Percentiles rank a stretch among this genome's conserved stretches.
These are phyloP conservation scores for Clavariopsis aquatica DNA, from an alignment of 495 filamentous ascomycete species.

Conservation along the genomic window DNA sequence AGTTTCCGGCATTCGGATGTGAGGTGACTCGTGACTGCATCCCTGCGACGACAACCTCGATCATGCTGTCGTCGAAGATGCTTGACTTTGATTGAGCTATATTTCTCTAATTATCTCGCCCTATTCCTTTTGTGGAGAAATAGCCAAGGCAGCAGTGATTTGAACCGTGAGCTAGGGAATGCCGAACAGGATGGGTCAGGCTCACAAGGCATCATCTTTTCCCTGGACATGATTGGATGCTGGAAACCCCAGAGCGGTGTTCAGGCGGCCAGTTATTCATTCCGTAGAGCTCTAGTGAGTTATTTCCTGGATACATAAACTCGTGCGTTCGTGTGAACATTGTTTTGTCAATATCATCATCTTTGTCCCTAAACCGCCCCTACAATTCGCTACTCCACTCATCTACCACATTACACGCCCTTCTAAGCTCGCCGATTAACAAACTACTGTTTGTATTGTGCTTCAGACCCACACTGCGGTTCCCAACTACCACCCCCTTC, in stretches of 20 bases:
- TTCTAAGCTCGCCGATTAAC: no score
- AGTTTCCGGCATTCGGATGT: neutral
- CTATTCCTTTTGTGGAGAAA: neutral
- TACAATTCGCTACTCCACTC: no score
- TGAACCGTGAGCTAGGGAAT: no score
- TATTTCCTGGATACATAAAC: no score
- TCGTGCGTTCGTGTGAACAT: no score
- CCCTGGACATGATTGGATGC: neutral
- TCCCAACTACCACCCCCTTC: neutral
- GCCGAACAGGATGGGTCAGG: neutral
- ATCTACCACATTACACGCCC: no score
- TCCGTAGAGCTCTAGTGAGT: no score
- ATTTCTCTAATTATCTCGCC: neutral
- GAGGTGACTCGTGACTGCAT: neutral
- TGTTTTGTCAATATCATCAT: no score
- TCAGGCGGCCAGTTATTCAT: no score
- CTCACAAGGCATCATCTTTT: constrained; percentile 10
- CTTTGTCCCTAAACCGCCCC: no score
- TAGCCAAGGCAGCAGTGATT: neutral
- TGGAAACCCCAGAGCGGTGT: no score
- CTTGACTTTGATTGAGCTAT: neutral
- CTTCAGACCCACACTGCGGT: neutral
- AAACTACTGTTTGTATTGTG: no score
- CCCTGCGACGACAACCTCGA: neutral
- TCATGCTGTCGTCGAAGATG: neutral